phyloP scores from a whole-genome alignment of 371 early-diverging fungal genomes.

The Rhizomucor miehei region DNA sequence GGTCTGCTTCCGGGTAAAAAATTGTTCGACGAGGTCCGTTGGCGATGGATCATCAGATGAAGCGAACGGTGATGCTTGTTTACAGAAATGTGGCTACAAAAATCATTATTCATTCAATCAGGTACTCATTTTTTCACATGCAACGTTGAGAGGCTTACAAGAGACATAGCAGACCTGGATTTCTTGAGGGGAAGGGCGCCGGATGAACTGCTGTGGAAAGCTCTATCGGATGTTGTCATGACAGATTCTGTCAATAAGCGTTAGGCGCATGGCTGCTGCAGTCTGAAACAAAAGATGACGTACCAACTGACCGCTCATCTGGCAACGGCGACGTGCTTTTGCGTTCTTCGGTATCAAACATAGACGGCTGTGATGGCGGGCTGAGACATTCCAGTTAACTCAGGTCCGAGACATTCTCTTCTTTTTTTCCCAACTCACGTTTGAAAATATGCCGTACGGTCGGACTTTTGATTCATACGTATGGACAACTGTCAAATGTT shows the following conservation, averaged over 20 bases:
- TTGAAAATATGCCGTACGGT: constrained; percentile 30
- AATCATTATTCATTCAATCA: background rate
- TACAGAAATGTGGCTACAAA: constrained; percentile 28
- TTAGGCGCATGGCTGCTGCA: too few relatives aligned
- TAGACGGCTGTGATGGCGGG: constrained; percentile 9
- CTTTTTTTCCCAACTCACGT: constrained; percentile 31
- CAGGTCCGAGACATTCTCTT: constrained; percentile 28
- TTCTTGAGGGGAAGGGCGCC: constrained; percentile 12
- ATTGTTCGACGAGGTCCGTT: constrained; percentile 31
- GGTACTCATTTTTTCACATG: background rate
- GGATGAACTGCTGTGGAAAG: background rate
- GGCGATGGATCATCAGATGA: constrained; percentile 31
- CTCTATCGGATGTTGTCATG: constrained; percentile 10
- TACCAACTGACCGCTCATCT: constrained; percentile 13
- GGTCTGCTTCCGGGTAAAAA: constrained; percentile 23
- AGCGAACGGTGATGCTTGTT: constrained; percentile 16
- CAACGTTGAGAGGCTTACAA: constrained; percentile 22
- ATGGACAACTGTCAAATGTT: constrained; percentile 38
- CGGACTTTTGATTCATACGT: constrained; percentile 41
- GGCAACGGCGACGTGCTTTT: constrained; percentile 4
- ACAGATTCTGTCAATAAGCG: background rate
- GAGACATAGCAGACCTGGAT: constrained; percentile 26
- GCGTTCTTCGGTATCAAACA: constrained; percentile 9
- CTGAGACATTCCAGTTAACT: constrained; percentile 20
- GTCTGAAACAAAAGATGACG: background rate